phyloP scores from a whole-genome alignment of 495 filamentous ascomycete species.

The Aspergillus nanangensis region DNA sequence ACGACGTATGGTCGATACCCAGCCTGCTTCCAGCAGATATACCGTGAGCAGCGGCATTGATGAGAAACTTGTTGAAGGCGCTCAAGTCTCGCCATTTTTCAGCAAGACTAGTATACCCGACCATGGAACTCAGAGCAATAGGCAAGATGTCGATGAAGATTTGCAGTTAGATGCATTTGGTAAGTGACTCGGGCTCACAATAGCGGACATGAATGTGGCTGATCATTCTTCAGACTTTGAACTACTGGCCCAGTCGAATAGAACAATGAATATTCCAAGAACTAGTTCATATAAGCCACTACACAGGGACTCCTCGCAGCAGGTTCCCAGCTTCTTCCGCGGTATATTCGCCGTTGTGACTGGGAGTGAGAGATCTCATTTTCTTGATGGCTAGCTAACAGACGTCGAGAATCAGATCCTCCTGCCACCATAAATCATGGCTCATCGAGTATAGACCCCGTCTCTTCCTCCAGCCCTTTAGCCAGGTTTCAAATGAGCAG shows the following conservation, averaged over 20 bases:
- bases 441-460: slow-evolving; percentile 14
- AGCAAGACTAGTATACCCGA: slow-evolving; percentile 3
- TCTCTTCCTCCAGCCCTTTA: slow-evolving; percentile 29
- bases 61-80: slow-evolving; percentile 23
- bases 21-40: neutral
- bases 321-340: slow-evolving; percentile 26
- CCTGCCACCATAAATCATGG: too few species aligned
- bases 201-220: neutral
- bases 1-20: neutral
- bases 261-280: neutral
- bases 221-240: slow-evolving; percentile 31
- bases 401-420: too few species aligned
- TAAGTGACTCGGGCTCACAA: slow-evolving; percentile 17
- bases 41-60: slow-evolving; percentile 13
- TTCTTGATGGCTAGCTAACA: too few species aligned
- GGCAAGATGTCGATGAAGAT: slow-evolving; percentile 14
- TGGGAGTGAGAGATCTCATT: too few species aligned
- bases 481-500: slow-evolving; percentile 15
- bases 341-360: slow-evolving; percentile 18
- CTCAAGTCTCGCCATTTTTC: slow-evolving; percentile 12
- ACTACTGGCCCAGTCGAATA: slow-evolving; percentile 29
- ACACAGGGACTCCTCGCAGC: neutral
- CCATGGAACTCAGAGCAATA: neutral
- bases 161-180: slow-evolving; percentile 47
- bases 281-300: neutral